phyloP scores from a whole-genome alignment of 257 asterid species.

The Lycium ferocissimum region DNA sequence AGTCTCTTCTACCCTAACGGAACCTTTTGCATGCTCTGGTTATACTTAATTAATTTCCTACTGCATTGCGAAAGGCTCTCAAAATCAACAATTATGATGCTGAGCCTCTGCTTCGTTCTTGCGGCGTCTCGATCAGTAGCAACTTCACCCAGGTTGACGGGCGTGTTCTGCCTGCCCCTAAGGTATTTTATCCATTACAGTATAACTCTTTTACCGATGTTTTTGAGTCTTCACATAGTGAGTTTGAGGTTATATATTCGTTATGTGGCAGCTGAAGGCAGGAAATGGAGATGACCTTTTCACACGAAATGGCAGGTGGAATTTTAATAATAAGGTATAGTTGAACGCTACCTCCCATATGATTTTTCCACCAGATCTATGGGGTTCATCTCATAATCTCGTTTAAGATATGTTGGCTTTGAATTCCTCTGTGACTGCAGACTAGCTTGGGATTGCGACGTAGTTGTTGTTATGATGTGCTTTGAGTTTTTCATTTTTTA shows the following conservation, averaged over 20 bases:
- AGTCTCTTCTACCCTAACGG: slow-evolving; percentile 25
- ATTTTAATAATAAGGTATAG: slow-evolving; percentile 76
- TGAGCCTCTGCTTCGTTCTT: slow-evolving; percentile 79
- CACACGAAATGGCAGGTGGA: slow-evolving; percentile 90
- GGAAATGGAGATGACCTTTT: slow-evolving; percentile 84
- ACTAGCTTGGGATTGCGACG: neutral
- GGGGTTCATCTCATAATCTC: slow-evolving; percentile 21
- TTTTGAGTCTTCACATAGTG: neutral
- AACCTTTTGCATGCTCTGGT: neutral
- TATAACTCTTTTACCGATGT: neutral
- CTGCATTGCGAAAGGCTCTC: slow-evolving; percentile 62
- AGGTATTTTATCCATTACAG: slow-evolving; percentile 44
- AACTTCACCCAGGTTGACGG: slow-evolving; percentile 86
- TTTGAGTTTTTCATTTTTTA: slow-evolving; percentile 7
- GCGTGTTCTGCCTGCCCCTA: slow-evolving; percentile 83
- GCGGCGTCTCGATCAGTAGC: slow-evolving; percentile 69
- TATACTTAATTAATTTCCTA: slow-evolving; percentile 26
- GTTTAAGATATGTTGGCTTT: slow-evolving; percentile 5
- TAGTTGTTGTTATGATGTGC: neutral
- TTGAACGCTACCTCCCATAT: neutral
- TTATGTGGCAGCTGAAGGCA: slow-evolving; percentile 68
- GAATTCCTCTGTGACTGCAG: neutral
- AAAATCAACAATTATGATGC: slow-evolving; percentile 76
- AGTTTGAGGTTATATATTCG: neutral
- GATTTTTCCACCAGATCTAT: neutral